Evolutionary conservation across 2,329 filamentous ascomycete species (phyloP).

Genomic region (Fusarium phyllophilum): DNA sequence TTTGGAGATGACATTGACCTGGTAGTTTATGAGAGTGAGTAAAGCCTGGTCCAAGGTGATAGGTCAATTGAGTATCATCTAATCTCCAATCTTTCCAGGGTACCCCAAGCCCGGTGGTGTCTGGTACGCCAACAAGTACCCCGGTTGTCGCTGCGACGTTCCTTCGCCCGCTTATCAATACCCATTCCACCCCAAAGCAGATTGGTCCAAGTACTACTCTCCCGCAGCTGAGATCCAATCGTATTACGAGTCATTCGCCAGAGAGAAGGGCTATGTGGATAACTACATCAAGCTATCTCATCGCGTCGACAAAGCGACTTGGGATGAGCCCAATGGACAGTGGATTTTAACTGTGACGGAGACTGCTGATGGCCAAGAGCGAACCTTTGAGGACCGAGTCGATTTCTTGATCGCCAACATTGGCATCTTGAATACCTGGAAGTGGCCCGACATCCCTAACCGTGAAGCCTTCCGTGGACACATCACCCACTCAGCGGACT

Average conservation of each 20-base stretch:
- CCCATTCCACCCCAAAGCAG: constrained; percentile 56
- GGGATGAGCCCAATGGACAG: constrained; percentile 34
- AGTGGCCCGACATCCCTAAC: constrained; percentile 60
- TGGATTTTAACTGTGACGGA: constrained; percentile 7
- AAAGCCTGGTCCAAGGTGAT: rapidly evolving
- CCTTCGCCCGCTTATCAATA: constrained; percentile 57
- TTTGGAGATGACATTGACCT: constrained; percentile 14
- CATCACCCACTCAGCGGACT: constrained; percentile 61
- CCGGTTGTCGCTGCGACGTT: constrained; percentile 49
- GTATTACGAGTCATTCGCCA: constrained; percentile 49
- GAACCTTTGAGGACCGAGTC: constrained; percentile 54
- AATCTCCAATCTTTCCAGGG: background rate
- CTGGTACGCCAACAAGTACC: constrained; percentile 51
- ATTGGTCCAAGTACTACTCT: constrained; percentile 56
- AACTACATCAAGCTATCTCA: constrained; percentile 43
- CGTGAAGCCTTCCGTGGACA: constrained; percentile 58
- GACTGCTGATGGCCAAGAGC: background rate
- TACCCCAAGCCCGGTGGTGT: constrained; percentile 44
- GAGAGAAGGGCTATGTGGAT: constrained; percentile 45
- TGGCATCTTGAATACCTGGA: constrained; percentile 63
- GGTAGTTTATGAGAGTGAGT: constrained; percentile 15
- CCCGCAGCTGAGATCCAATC: constrained; percentile 51
- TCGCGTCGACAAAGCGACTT: constrained; percentile 38
- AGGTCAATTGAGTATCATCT: background rate
- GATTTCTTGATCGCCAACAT: constrained; percentile 61